These are phyloP conservation scores for Tricholoma sp. DNA, from an alignment of 768 basidiomycete genomes.

Conservation along the genomic window DNA sequence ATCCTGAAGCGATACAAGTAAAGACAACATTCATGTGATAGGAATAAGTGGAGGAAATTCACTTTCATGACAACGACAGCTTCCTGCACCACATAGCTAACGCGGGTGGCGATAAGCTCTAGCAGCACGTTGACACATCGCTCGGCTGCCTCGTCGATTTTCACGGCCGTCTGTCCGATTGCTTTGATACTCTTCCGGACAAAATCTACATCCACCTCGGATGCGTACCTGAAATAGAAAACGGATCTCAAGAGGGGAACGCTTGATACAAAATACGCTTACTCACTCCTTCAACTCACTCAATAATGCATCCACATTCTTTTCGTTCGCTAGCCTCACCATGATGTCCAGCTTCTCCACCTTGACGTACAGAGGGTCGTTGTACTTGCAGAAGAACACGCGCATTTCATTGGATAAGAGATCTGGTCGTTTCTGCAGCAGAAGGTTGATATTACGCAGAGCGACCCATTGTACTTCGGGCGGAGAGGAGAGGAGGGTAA, in stretches of 20 bases:
- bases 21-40: background rate
- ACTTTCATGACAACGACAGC: slow-evolving; percentile 99
- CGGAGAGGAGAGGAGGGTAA: slow-evolving; percentile 92
- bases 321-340: slow-evolving; percentile 87
- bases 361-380: slow-evolving; percentile 98
- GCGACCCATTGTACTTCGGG: slow-evolving; percentile 99
- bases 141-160: slow-evolving; percentile 89
- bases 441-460: slow-evolving; percentile 91
- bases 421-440: slow-evolving; percentile 90
- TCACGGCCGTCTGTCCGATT: slow-evolving; percentile 95
- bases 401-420: slow-evolving; percentile 94
- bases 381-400: slow-evolving; percentile 99
- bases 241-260: background rate
- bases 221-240: slow-evolving; percentile 65
- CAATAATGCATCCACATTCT: slow-evolving; percentile 90
- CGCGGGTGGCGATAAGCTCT: slow-evolving; percentile 87
- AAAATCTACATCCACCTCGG: slow-evolving; percentile 98
- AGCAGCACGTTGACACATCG: slow-evolving; percentile 92
- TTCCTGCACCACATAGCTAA: slow-evolving; percentile 98
- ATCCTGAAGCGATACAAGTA: slow-evolving; percentile 50
- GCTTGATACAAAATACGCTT: background rate
- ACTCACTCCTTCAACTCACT: slow-evolving; percentile 94
- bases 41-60: slow-evolving; percentile 8
- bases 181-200: slow-evolving; percentile 93
- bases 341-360: slow-evolving; percentile 98